phyloP scores from a whole-genome alignment of 495 filamentous ascomycete genomes.

The Penicillium fimorum region DNA sequence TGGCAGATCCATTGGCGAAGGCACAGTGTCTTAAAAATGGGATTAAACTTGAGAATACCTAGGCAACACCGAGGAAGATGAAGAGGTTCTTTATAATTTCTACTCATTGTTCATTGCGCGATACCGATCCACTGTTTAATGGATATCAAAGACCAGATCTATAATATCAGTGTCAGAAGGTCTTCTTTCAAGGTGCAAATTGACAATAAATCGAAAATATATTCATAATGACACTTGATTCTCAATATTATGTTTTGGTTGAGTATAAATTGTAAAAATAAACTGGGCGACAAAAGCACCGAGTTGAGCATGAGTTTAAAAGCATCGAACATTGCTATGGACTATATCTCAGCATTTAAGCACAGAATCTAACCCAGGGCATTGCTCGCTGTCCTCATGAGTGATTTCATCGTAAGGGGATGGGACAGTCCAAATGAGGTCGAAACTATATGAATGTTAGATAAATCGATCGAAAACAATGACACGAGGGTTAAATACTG shows the following conservation, averaged over 20 bases:
- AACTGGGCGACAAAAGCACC: not conserved
- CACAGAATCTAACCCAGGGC: constrained; percentile 22
- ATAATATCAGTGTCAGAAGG: not conserved
- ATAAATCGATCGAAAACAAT: not conserved
- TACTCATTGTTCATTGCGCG: not conserved
- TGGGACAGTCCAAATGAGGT: constrained; percentile 31
- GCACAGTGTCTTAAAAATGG: too few relatives aligned
- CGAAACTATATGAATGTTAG: constrained; percentile 19
- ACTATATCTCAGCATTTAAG: not conserved
- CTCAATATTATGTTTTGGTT: not conserved
- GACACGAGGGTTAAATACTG: not conserved
- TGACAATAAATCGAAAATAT: not conserved
- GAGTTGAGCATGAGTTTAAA: not conserved
- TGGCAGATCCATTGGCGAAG: too few relatives aligned
- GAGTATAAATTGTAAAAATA: not conserved
- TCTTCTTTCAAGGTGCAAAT: not conserved
- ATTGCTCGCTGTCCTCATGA: constrained; percentile 21
- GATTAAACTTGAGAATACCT: too few relatives aligned
- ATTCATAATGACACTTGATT: not conserved
- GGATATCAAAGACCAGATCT: not conserved
- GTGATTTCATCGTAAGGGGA: constrained; percentile 23
- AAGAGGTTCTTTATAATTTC: not conserved
- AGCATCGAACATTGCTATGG: not conserved
- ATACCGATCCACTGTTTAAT: not conserved
- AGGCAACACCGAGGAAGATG: not conserved